Evolutionary conservation across 495 filamentous ascomycete species (phyloP), one percentile per base, ranked within the genome.

Genomic region (Lasiosphaeris hirsuta): DNA sequence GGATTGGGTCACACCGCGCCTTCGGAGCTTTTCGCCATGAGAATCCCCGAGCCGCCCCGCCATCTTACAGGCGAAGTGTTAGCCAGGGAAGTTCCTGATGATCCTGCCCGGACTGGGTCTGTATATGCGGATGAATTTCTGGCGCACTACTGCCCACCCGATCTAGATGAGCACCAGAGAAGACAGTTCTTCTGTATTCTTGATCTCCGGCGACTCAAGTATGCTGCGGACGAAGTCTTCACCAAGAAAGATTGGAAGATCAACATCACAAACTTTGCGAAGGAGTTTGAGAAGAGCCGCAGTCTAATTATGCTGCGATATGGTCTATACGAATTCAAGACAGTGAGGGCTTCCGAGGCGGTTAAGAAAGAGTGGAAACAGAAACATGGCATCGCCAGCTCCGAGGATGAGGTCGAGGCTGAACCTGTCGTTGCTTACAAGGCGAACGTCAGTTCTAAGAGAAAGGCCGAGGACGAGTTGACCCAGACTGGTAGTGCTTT

Each of bases 161-260:
- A 75, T 36, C 69, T 80, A 38, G 75, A 77, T 54, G 76, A 80
- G 40, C 66, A 73, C 14, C 74, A 79, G 63, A 67, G 75, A 23
- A 71, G 72, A 50, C 77, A 79, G 72, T 80, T 78, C 58, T 80
- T 79, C 60, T 80, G 77, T 54, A 74, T 80, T 49, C 76, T 80
- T 37, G 77, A 80, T 62, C 65, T 80, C 54, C 72, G 77, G 41
- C 75, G 77, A 42, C 68, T 80, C 30, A 80, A 80, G 62, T 79
- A 79, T 59, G 73, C 77, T 30, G 77, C 77, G 18, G 66, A 80
- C 47, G 77, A 80, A 52, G 76, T 80, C 15, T 80, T 80, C 47
- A 60, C 59, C 15, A 76, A 75, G 69, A 80, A 79, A 54, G 76
- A 78, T 52, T 80, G 77, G 77, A 79, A 78, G 59, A 67, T 80